A percentile compares a stretch with the other conserved stretches of the same genome.
Conservation (phyloP, 176 grass and related monocot species). For the Rhipidocladum racemiflorum region DNA sequence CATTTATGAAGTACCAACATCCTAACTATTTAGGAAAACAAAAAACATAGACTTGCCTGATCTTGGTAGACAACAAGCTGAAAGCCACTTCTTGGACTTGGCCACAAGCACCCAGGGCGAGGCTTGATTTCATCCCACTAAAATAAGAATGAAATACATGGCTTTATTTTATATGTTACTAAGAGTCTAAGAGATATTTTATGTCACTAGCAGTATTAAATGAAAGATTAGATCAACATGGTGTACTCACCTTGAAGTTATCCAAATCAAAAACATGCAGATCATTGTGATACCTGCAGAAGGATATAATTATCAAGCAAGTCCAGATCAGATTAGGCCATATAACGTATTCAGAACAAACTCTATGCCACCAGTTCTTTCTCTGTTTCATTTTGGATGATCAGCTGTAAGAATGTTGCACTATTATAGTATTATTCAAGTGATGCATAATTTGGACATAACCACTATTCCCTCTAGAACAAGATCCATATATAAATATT, state of each 20-base stretch:
- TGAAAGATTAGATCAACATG: neutral
- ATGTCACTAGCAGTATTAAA: neutral
- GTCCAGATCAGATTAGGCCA: slow-evolving; percentile 8
- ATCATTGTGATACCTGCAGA: slow-evolving; percentile 89
- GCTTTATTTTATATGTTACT: slow-evolving; percentile 4
- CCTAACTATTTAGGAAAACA: slow-evolving; percentile 1
- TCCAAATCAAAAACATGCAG: slow-evolving; percentile 93
- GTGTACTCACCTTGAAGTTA: slow-evolving; percentile 76
- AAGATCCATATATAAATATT: slow-evolving; percentile 3
- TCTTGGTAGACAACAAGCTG: slow-evolving; percentile 96
- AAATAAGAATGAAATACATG: slow-evolving; percentile 34
- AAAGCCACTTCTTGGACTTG: slow-evolving; percentile 96
- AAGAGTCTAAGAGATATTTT: neutral
- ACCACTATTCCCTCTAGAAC: neutral
- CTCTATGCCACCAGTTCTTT: neutral
- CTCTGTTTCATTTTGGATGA: slow-evolving; percentile 18
- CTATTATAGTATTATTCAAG: slow-evolving; percentile 12
- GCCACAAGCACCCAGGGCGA: slow-evolving; percentile 82
- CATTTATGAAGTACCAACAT: neutral
- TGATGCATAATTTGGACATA: neutral
- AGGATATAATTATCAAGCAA: slow-evolving; percentile 26
- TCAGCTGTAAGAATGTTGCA: slow-evolving; percentile 18
- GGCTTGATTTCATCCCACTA: slow-evolving; percentile 99
- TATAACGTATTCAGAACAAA: slow-evolving; percentile 11
- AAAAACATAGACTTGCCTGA: slow-evolving; percentile 58